Base-by-base conservation (phyloP, 2,329 filamentous ascomycete genomes). In the Didymella lethalis region DNA sequence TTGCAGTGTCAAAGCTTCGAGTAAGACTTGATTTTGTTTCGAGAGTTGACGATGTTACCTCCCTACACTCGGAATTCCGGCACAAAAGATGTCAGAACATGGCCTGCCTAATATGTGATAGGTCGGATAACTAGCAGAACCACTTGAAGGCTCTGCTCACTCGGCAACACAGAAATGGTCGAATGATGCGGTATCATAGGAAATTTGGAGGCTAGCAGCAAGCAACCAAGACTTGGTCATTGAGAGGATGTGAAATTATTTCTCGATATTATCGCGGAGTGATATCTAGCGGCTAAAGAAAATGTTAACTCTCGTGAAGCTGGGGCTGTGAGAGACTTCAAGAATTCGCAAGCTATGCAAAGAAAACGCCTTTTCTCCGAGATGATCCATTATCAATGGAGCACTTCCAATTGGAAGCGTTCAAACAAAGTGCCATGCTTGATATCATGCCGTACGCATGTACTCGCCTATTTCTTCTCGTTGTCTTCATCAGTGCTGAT, bases 401-500 rank as follows among this genome's bases (percentile, higher is more conserved):
- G 29, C 29, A 51, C 47, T 57, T 34, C 50, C 54, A 57, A 60
- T 32, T 57, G 43, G 57, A 43, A 55, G 45, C n/a, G 18, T 46
- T 34, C 28, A 50, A 58, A 49, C 29, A 44, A 46, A 46, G 47
- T 32, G 4, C 34, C 48, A 23, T 29, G 57, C 45, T 34, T 38
- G 43, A 26, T 7, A 23, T 49, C 23, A 26, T 46, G 43, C 32
- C 23, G 2, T 44, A 28, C 31, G 40, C 38, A 46, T 38, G 16
- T 18, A 23, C 7, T 16, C 40, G 8, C 16, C 38, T 54, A 69
- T 54, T 65, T 67, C 67, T 74, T 74, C 63, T 73, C 71, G 28
- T 67, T 64, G 41, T 69, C 67, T 1, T 65, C 63, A 43, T 73
- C 71, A 10, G 68, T 71, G 65, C 68, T 71, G 61, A 72, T 66